Evolutionary conservation across 83 land plant genomes (phyloP).

Genomic region (Picea engelmannii): DNA sequence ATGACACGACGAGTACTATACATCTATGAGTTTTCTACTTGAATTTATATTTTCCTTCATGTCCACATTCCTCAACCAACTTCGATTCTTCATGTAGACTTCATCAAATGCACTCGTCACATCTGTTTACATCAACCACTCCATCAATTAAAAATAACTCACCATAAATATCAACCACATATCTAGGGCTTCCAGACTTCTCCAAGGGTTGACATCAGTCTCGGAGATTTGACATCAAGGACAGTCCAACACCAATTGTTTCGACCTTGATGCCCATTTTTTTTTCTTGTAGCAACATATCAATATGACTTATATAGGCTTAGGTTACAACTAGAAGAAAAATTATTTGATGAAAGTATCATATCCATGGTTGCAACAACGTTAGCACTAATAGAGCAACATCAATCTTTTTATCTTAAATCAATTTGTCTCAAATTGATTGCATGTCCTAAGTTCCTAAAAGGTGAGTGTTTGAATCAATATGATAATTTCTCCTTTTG

Average conservation of each 20-base stretch:
- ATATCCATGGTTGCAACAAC: conserved; percentile 89
- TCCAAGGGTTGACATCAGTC: too few relatives aligned
- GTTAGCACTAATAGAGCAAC: conserved; percentile 90
- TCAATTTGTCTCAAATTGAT: conserved; percentile 71
- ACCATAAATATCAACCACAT: too few relatives aligned
- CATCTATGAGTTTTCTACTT: too few relatives aligned
- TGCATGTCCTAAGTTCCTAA: conserved; percentile 54
- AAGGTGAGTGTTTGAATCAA: conserved; percentile 39
- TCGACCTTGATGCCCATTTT: conserved; percentile 66
- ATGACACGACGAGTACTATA: too few relatives aligned
- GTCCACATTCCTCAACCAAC: too few relatives aligned
- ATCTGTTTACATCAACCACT: too few relatives aligned
- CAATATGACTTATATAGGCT: conserved; percentile 76
- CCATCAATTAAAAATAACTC: too few relatives aligned
- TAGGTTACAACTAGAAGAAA: conserved; percentile 78
- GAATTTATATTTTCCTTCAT: too few relatives aligned
- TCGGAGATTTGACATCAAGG: too few relatives aligned
- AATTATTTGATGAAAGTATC: conserved; percentile 68
- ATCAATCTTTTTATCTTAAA: conserved; percentile 75
- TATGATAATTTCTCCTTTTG: neutral
- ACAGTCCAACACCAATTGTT: conserved; percentile 22
- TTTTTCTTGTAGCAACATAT: conserved; percentile 88
- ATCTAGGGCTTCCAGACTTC: too few relatives aligned
- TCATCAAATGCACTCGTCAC: too few relatives aligned
- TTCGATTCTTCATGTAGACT: too few relatives aligned